Base-by-base conservation (phyloP, 2,329 filamentous ascomycete genomes). In the Coniochaeta prunicola region DNA sequence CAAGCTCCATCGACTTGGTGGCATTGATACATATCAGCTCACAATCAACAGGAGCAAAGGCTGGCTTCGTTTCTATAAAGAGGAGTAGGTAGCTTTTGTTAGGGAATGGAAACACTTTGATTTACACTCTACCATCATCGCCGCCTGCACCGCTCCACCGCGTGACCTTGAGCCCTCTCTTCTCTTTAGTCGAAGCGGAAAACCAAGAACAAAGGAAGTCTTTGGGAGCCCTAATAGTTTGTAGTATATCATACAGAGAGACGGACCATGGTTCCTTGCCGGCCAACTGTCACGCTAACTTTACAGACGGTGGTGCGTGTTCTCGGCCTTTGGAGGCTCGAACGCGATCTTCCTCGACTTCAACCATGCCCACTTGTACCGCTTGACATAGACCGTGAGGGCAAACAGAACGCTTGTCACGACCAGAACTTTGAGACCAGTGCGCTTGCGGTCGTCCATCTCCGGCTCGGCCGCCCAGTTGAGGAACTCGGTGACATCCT, bases 391-490 rank as follows among this genome's bases (percentile, higher is more conserved):
- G 69, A 99, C 86, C 75, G 90, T 96, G 70, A 97, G 71, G 59
- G 91, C 91, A 73, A 91, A 89, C 64, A 99, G 81, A 62, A 88
- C 85, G 62, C 88, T 83, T 58, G 87, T 86, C 66, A 96, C 85
- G 66, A 89, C 86, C 68, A 99, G 76, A 58, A 96, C 90, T 87
- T 99, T 97, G 85, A 96, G 87, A 70, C 94, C 94, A 94, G 97
- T 99, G 82, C 92, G 94, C 90, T 99, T 99, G 74, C 94, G 90
- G 74, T 97, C 88, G 73, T 99, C 94, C 92, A 97, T 96, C 83
- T 99, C 94, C 55, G 94, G 94, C 82, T 99, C 94, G 60, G 94
- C 92, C 58, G 94, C 84, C 94, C 94, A 99, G 88, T 99, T 97
- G 73, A 99, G 84, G 82, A 99, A 99, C 80, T 99, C 94, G 61